Evolutionary conservation across 306 rosid genomes (phyloP), one percentile per base, ranked within the genome.

Genomic region (Acacia confusa): DNA sequence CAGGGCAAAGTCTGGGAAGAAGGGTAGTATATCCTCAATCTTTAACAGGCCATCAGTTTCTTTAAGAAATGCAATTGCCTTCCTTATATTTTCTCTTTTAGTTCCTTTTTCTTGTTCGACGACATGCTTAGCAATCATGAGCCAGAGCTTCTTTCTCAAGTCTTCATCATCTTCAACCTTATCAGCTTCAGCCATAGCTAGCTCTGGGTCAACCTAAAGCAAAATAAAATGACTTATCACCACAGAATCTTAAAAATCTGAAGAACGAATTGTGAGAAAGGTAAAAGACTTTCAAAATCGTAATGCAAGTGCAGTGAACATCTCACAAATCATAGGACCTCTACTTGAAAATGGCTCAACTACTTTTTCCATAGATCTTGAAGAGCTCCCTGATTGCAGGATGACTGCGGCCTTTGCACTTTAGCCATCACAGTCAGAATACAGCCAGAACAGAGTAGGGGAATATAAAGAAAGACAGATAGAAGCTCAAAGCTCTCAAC

Each of bases 131-230:
- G 99, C 99, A 74, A 95, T 91, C 99, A 93, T 93, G 68, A 93
- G 98, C 97, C 96, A 95, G 24, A 95, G 99, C 90, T 95, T 95
- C 90, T 95, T 95, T 90, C 99, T 92, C 82, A 95, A 87, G 86
- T 93, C 99, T 86, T 92, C 97, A 81, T 93, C 99, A 52, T 95
- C 99, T 85, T 95, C 99, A 77, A 95, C 99, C 81, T 92, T 93
- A 81, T 95, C 99, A 82, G 99, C 99, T 87, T 93, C 99, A 66
- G 99, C 99, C 99, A 95, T 95, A 63, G 99, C 99, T 82, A 95
- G 94, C 88, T 95, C 99, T 76, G 96, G 88, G 85, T 95, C 99
- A 89, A 95, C 93, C 99, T 95, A 79, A 67, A 24, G 45, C 72
- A 88, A 61, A 88, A 44, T 60, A 86, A 69, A 70, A 43, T 44